These are phyloP conservation scores for Coemansia sp. DNA, from an alignment of 192 early-diverging fungal genomes.

Conservation along the genomic window DNA sequence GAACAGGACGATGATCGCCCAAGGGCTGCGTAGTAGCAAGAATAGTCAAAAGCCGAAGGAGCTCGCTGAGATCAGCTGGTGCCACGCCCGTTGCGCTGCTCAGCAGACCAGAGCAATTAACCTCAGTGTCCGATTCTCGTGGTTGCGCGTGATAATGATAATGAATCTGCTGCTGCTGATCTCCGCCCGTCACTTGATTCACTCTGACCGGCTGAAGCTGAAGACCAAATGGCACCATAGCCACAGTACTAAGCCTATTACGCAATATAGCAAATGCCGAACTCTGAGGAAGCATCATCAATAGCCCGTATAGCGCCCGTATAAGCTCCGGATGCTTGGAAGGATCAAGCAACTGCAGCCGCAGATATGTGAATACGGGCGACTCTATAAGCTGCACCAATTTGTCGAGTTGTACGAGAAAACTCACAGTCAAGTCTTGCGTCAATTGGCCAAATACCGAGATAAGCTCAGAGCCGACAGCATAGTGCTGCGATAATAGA, in stretches of 20 bases:
- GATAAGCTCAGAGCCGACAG: conserved; percentile 80
- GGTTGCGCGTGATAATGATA: conserved; percentile 19
- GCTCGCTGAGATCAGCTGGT: conserved; percentile 18
- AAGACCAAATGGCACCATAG: conserved; percentile 9
- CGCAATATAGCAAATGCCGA: conserved; percentile 93
- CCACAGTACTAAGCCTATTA: conserved; percentile 88
- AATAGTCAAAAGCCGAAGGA: conserved; percentile 15
- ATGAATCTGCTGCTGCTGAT: conserved; percentile 7
- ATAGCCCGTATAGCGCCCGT: conserved; percentile 91
- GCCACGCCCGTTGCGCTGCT: conserved; percentile 15
- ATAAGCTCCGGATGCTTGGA: conserved; percentile 83
- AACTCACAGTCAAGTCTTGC: conserved; percentile 85
- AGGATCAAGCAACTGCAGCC: conserved; percentile 93
- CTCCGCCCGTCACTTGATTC: background rate
- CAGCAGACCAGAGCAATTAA: conserved; percentile 9
- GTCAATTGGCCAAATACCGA: conserved; percentile 78
- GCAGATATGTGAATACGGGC: conserved; percentile 94
- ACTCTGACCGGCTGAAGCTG: background rate
- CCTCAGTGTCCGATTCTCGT: background rate
- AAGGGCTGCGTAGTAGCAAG: background rate
- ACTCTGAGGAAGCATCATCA: conserved; percentile 97
- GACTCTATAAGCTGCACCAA: conserved; percentile 96
- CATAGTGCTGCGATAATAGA: conserved; percentile 95
- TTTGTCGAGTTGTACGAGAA: conserved; percentile 96
- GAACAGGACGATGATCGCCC: background rate